phyloP scores from a whole-genome alignment of 164 flowering plant genomes.

The Euptelea pleiosperma region DNA sequence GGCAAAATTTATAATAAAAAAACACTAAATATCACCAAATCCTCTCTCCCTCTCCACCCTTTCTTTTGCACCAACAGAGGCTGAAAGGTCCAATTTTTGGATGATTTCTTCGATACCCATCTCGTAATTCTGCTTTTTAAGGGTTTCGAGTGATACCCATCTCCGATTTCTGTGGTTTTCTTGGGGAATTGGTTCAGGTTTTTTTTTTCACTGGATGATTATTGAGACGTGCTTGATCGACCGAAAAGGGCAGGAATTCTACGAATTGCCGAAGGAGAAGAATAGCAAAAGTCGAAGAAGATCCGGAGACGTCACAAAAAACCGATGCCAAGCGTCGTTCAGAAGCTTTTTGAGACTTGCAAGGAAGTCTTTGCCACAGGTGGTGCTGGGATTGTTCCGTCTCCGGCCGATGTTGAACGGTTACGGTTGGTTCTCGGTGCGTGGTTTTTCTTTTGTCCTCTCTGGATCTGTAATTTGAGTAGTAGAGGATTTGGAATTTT shows the following conservation, averaged over 20 bases:
- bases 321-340: conserved; percentile 31
- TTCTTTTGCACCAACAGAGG: too few species aligned
- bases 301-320: conserved; percentile 32
- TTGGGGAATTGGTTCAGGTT: too few species aligned
- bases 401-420: conserved; percentile 35
- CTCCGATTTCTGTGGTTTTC: not conserved
- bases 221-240: too few species aligned
- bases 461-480: not conserved
- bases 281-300: conserved; percentile 32
- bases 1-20: not conserved
- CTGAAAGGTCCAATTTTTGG: too few species aligned
- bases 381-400: conserved; percentile 45
- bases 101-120: conserved; percentile 5
- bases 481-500: too few species aligned
- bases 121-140: not conserved
- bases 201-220: conserved; percentile 16
- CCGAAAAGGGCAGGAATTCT: conserved; percentile 4
- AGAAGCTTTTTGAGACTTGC: conserved; percentile 53
- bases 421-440: conserved; percentile 45
- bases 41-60: too few species aligned
- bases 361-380: conserved; percentile 49
- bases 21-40: too few species aligned
- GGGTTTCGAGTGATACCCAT: conserved; percentile 7
- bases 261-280: conserved; percentile 12
- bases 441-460: not conserved